Percentiles rank a stretch among this genome's conserved stretches.
These are phyloP conservation scores for Beauveria asiatica DNA, from an alignment of 2,329 filamentous ascomycete species.

Conservation along the genomic window DNA sequence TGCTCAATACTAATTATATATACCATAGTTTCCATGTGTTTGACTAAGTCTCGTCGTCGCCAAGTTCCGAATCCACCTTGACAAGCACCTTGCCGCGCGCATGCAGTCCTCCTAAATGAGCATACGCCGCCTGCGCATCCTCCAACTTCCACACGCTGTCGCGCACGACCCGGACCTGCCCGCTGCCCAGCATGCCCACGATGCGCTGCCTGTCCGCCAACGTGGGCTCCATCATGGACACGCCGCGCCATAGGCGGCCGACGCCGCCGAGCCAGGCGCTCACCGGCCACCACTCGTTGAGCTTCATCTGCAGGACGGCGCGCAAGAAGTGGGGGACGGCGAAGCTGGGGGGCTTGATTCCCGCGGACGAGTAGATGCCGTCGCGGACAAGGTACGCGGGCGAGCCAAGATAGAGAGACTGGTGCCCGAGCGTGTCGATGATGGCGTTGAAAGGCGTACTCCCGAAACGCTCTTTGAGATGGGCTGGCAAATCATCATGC, in stretches of 20 bases:
- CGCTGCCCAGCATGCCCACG: slow-evolving; percentile 25
- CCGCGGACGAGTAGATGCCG: slow-evolving; percentile 33
- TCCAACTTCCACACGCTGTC: slow-evolving; percentile 31
- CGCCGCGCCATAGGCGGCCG: slow-evolving; percentile 27
- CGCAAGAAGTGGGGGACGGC: slow-evolving; percentile 22
- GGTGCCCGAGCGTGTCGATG: slow-evolving; percentile 41
- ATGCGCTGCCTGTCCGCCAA: slow-evolving; percentile 25
- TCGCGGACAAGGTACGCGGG: slow-evolving; percentile 29
- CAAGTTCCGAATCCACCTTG: slow-evolving; percentile 20
- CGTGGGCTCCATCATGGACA: slow-evolving; percentile 26
- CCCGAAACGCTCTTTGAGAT: slow-evolving; percentile 25
- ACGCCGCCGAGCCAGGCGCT: slow-evolving; percentile 28
- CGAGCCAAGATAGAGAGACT: slow-evolving; percentile 34
- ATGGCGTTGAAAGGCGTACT: slow-evolving; percentile 32
- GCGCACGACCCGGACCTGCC: slow-evolving; percentile 26
- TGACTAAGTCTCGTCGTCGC: slow-evolving; percentile 17
- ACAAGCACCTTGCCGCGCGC: slow-evolving; percentile 32
- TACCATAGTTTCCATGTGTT: no score
- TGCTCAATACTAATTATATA: no score
- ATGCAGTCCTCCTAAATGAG: slow-evolving; percentile 23
- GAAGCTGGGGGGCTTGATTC: slow-evolving; percentile 28
- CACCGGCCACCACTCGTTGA: slow-evolving; percentile 30
- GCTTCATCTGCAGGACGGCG: slow-evolving; percentile 26
- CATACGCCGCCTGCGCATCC: slow-evolving; percentile 28
- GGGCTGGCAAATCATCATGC: slow-evolving; percentile 26